These are phyloP conservation scores for Vachellia pachyceras DNA, from an alignment of 306 rosid species.

Conservation along the genomic window DNA sequence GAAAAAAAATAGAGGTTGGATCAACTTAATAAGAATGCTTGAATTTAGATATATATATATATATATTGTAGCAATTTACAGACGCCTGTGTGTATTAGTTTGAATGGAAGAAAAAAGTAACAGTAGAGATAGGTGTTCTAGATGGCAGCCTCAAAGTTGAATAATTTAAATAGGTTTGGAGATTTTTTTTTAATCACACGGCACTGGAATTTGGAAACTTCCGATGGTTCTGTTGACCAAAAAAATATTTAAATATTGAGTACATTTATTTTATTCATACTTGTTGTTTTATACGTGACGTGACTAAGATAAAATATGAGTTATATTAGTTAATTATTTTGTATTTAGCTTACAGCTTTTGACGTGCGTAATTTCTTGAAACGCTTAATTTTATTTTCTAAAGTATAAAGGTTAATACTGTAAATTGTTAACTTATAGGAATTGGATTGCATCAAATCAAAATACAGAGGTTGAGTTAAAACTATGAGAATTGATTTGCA, in stretches of 20 bases:
- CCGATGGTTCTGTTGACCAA: background rate
- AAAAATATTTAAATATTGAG: background rate
- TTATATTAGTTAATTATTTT: background rate
- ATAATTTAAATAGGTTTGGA: background rate
- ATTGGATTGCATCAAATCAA: too few relatives aligned
- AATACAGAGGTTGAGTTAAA: too few relatives aligned
- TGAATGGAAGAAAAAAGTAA: background rate
- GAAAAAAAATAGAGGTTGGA: too few relatives aligned
- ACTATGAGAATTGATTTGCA: too few relatives aligned
- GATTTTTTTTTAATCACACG: slow-evolving; percentile 32
- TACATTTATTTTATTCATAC: background rate
- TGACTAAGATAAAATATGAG: background rate
- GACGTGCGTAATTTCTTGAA: too few relatives aligned
- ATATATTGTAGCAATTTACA: too few relatives aligned
- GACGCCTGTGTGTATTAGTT: too few relatives aligned
- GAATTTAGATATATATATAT: too few relatives aligned
- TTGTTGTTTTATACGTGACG: background rate
- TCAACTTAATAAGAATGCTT: background rate
- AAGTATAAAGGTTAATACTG: too few relatives aligned
- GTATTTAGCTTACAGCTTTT: slow-evolving; percentile 1
- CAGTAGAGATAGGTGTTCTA: slow-evolving; percentile 6
- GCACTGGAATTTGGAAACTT: slow-evolving; percentile 27
- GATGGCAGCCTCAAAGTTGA: slow-evolving; percentile 29
- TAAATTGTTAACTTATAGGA: too few relatives aligned
- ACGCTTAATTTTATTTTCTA: too few relatives aligned